Base-by-base conservation (phyloP, 306 rosid genomes). In the Ormosia emarginata region DNA sequence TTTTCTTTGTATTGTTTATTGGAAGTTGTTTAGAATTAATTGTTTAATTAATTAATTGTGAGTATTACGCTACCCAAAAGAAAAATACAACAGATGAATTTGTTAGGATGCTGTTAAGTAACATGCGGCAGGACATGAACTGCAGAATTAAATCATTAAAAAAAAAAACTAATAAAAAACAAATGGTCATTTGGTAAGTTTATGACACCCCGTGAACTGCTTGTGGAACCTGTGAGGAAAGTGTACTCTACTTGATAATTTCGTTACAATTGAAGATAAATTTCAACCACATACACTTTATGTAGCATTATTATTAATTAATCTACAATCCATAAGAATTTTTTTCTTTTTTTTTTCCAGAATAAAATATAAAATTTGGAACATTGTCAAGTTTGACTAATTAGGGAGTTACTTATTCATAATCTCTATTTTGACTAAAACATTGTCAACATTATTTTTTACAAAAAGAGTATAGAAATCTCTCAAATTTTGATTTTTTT, bases 201-300 rank as follows among this genome's bases (percentile, higher is more conserved):
- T 41, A 4, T 46, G 17, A 69, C 43, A 70, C 7, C 79, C 67
- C 67, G 67, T 58, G 61, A 44, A 12, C 29, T 70, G 34, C 63
- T 46, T 18, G n/a, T 46, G 66, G 79, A 80, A 71, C 47, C 56
- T 36, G 47, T 41, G 13, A 34, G 71, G 79, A 81, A 81, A 53
- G 7, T 73, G 55, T 68, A 3, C 68, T 49, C 43, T 39, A 50
- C 64, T 57, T 18, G 0, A 56, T 39, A 17, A 50, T 32, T 32
- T 50, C 44, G 0, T 71, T 33, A n/a, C 75, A 68, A 43, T 24
- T 68, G 12, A 11, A 53, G 11, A 73, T 37, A 17, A 36, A 15
- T 72, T 72, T 53, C 64, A 53, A 18, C 15, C 1, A 2, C 5
- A 4, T 2, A 15, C 3, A 71, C 29, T 17, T 7, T 57, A 40